Base-by-base conservation (phyloP, 345 rosid species). In the Boechera divaricarpa region DNA sequence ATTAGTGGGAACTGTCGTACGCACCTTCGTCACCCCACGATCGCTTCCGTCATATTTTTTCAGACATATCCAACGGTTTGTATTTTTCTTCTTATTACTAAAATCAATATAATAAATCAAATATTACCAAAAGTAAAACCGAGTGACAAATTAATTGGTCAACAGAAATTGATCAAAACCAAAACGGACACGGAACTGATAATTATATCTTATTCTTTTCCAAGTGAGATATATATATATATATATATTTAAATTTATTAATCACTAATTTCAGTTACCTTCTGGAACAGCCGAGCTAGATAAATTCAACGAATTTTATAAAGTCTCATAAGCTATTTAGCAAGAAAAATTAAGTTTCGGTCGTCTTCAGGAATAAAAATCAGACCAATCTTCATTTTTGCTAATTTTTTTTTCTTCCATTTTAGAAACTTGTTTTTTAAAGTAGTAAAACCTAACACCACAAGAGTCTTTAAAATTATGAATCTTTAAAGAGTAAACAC, bases 11-110 rank as follows among this genome's bases (percentile, higher is more conserved):
- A 66, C 41, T 41, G 73, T 78, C 81, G 81, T 78, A 78, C 2
- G 77, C 69, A 51, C 77, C 69, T 5, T 78, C 73, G 81, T 78
- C 81, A 78, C 81, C 81, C 73, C 73, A 78, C 69, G 77, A 59
- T 78, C 69, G 73, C 63, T 49, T 72, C 69, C 68, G 63, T 65
- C 81, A 58, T 71, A 35, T 10, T 39, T 6, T 18, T 31, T 31
- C 61, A 47, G 9, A 4, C 63, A 31, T 57, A 78, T 78, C 81
- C 69, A 72, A 78, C 81, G 81, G 77, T 38, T 31, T 4, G 2
- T 33, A 35, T 16, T 35, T 18, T 47, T 63, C 49, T 24, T 12
- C 2, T 32, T n/a, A 41, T n/a, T 62, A 26, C 2, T 55, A 29
- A 26, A 49, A n/a, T 8, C 47, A 58, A 13, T n/a, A 57, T 28